Conservation (phyloP, 371 early-diverging fungal species). For the Synchytrium microbalum region DNA sequence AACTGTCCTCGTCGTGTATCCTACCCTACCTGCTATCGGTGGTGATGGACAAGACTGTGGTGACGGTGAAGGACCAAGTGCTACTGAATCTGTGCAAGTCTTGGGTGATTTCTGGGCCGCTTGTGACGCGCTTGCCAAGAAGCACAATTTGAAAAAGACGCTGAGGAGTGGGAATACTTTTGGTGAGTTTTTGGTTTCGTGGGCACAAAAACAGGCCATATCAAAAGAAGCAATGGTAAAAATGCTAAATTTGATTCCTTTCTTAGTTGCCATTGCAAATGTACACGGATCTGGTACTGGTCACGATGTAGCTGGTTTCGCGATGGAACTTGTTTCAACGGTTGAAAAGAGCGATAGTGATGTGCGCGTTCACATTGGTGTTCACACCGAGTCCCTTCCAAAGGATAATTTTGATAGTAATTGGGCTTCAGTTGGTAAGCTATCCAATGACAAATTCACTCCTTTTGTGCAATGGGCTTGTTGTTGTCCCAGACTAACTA, state of each 20-base stretch:
- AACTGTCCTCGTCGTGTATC: neutral
- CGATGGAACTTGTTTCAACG: neutral
- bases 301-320: neutral
- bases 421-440: neutral
- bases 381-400: neutral
- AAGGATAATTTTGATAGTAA: neutral
- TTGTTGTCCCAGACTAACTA: neutral
- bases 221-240: too few relatives aligned
- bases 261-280: neutral
- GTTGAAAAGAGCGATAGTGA: neutral
- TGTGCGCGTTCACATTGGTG: neutral
- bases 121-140: neutral
- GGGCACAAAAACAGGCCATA: neutral
- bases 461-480: too few relatives aligned
- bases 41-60: too few relatives aligned
- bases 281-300: neutral
- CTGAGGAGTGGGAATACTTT: neutral
- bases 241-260: too few relatives aligned
- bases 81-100: neutral
- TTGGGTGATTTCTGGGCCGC: neutral
- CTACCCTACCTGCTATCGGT: neutral
- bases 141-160: neutral
- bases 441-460: neutral
- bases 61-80: neutral
- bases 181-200: neutral